Evolutionary conservation across 225 moss, liverwort and hornwort species (phyloP), one percentile per base, ranked within the genome.

Genomic region (Straminergon stramineum): DNA sequence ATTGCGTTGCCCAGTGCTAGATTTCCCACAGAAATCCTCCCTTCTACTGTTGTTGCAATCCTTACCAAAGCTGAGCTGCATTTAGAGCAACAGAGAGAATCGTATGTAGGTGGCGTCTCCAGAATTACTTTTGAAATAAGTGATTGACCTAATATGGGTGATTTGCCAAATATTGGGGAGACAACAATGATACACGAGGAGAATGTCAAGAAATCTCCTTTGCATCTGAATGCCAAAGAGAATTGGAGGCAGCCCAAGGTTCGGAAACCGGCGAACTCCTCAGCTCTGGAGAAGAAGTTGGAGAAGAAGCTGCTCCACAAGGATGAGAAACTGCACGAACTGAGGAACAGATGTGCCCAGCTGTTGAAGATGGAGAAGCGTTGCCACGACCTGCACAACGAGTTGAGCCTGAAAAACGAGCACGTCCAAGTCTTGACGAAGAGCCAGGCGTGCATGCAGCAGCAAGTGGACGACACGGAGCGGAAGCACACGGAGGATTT

Each of bases 401-500:
- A 91, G 77, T 53, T 94, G 87, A 92, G 66, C 37, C 21, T 94
- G 70, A 91, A 85, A 37, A 88, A 74, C 76, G 90, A 91, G 82
- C 92, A 90, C 41, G 87, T 91, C 28, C 90, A 92, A 43, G 91
- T 90, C 15, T 53, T 92, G 77, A 92, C 61, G 5, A 90, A 90
- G 76, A 90, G 76, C 65, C 91, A 92, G 75, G 87, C 89, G 35
- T 91, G 89, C 90, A 91, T 92, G 92, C 91, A 94, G 81, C 91
- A 94, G 90, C 90, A 91, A 75, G 92, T 88, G 55, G 83, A 88
- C 58, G 83, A 91, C 65, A 82, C 70, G 78, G 91, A 91, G 82
- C 86, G 92, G 55, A 94, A 90, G 88, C 91, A 94, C 87, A 91
- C 88, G 68, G 92, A 92, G 61, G 90, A 91, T 84, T 87, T 92